Conservation (phyloP, 2,329 filamentous ascomycete genomes). For the Cercospora nicotianae region DNA sequence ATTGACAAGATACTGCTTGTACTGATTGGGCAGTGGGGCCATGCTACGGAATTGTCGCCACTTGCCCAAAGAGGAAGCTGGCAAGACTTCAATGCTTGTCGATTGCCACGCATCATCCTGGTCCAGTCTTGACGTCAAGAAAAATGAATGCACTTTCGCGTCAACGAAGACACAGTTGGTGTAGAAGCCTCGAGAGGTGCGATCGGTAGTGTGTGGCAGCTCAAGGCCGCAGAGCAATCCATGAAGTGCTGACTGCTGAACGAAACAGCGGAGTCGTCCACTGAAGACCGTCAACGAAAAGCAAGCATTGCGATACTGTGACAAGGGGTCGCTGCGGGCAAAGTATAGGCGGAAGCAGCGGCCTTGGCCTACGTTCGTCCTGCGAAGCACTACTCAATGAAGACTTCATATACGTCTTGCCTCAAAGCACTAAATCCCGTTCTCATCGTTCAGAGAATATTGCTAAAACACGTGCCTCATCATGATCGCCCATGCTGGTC, state of each 20-base stretch:
- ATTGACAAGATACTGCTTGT: not conserved
- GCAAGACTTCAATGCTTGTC: constrained; percentile 6
- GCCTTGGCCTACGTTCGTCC: constrained; percentile 1
- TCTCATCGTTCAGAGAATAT: not conserved
- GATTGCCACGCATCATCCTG: not conserved
- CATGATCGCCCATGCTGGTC: not conserved
- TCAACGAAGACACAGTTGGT: not conserved
- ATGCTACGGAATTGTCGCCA: not conserved
- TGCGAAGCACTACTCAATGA: not conserved
- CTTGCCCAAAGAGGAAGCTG: constrained; percentile 15
- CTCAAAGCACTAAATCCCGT: not conserved
- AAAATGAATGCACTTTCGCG: not conserved
- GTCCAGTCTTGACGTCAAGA: not conserved
- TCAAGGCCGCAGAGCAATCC: no score
- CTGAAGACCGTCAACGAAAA: not conserved
- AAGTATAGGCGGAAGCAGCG: not conserved
- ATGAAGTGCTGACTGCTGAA: not conserved
- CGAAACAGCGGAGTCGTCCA: not conserved
- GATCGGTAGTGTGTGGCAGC: no score
- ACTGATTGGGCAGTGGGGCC: not conserved
- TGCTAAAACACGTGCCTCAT: not conserved
- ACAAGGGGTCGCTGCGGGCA: not conserved
- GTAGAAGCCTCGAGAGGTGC: not conserved
- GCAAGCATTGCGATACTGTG: not conserved
- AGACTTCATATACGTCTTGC: not conserved